phyloP scores from a whole-genome alignment of 495 filamentous ascomycete species.

The Podospora australis region DNA sequence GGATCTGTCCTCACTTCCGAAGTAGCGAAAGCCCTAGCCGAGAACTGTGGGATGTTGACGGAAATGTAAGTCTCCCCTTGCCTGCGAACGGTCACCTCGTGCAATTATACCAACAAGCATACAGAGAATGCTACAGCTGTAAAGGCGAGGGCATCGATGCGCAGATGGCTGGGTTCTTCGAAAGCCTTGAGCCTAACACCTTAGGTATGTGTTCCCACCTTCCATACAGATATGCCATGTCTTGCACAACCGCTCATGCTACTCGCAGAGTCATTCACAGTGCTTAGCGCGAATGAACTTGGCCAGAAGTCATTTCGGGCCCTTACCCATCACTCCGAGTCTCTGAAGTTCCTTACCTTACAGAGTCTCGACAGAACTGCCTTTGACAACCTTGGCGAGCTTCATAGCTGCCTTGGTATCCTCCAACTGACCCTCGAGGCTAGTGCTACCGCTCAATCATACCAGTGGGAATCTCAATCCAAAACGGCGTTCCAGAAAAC shows the following conservation, averaged over 20 bases:
- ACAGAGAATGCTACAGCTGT: constrained; percentile 46
- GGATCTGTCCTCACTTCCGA: constrained; percentile 50
- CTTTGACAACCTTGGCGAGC: constrained; percentile 40
- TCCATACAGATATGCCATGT: no score
- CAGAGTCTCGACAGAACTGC: constrained; percentile 40
- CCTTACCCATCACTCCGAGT: constrained; percentile 50
- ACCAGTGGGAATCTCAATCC: constrained; percentile 36
- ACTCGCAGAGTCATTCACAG: constrained; percentile 53
- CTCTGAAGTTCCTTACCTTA: constrained; percentile 52
- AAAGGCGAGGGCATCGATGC: constrained; percentile 42
- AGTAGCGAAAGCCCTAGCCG: constrained; percentile 45
- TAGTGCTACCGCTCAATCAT: neutral
- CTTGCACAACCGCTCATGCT: no score
- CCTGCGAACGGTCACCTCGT: no score
- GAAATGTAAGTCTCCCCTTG: no score
- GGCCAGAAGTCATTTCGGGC: constrained; percentile 50
- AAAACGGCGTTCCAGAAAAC: constrained; percentile 45
- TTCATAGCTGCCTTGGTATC: constrained; percentile 49
- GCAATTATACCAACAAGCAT: no score
- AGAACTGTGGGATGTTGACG: constrained; percentile 56
- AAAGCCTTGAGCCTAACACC: constrained; percentile 48
- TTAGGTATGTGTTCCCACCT: no score
- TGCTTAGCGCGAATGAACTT: constrained; percentile 46
- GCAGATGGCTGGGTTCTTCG: constrained; percentile 53
- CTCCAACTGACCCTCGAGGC: constrained; percentile 22